These are phyloP conservation scores for Hyaloscypha finlandica DNA, from an alignment of 495 filamentous ascomycete genomes.

Conservation along the genomic window DNA sequence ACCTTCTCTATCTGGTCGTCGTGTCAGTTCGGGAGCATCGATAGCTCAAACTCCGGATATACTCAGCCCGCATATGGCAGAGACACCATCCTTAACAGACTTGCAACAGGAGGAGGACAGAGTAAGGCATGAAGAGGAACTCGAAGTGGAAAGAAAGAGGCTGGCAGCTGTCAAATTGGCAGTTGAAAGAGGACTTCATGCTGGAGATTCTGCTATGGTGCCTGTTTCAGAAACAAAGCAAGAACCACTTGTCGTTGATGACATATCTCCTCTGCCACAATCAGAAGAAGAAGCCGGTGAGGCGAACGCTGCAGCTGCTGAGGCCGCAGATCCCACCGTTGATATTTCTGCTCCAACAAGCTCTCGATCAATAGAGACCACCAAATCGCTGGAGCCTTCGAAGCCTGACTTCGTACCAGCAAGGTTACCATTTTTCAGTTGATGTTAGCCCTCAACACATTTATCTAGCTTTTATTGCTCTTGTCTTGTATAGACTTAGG, in stretches of 20 bases:
- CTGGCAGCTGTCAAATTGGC: constrained; percentile 74
- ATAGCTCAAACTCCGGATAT: constrained; percentile 25
- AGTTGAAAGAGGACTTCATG: constrained; percentile 62
- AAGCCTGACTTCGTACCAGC: constrained; percentile 27
- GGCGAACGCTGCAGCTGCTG: background rate
- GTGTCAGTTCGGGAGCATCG: constrained; percentile 37
- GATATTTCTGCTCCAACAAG: background rate
- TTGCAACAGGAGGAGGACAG: constrained; percentile 76
- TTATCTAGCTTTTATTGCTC: background rate
- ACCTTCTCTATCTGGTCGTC: constrained; percentile 37
- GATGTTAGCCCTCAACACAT: background rate
- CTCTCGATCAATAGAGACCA: background rate
- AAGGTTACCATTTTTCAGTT: constrained; percentile 31
- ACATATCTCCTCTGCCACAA: constrained; percentile 22
- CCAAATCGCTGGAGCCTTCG: background rate
- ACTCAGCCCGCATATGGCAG: constrained; percentile 34
- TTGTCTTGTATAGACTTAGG: constrained; percentile 9
- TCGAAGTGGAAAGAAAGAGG: constrained; percentile 67
- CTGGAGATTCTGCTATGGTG: constrained; percentile 7
- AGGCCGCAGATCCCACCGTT: background rate
- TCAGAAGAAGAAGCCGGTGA: background rate
- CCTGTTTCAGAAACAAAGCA: constrained; percentile 18
- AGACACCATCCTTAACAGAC: constrained; percentile 65
- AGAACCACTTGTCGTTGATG: constrained; percentile 20
- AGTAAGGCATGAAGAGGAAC: constrained; percentile 67